Percentiles rank a stretch among this genome's conserved stretches.
These are phyloP conservation scores for Russula brevipes DNA, from an alignment of 768 basidiomycete species.

Conservation along the genomic window DNA sequence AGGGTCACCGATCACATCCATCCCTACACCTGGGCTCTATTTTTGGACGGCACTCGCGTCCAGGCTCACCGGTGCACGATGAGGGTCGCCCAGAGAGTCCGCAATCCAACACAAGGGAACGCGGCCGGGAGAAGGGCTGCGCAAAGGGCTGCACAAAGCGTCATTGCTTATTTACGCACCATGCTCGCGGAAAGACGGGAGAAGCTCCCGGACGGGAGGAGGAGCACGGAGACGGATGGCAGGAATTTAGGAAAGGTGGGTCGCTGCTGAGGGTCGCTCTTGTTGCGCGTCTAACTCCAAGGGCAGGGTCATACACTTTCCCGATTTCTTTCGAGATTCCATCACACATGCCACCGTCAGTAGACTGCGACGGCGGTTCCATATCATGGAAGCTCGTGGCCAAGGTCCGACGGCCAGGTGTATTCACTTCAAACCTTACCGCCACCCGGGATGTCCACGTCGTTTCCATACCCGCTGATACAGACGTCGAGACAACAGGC, in stretches of 20 bases:
- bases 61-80: conserved; percentile 1
- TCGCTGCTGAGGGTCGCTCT: not conserved
- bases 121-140: conserved; percentile 27
- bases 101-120: conserved; percentile 28
- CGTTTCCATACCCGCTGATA: conserved; percentile 71
- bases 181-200: conserved; percentile 36
- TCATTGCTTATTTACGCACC: conserved; percentile 32
- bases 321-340: conserved; percentile 91
- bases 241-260: conserved; percentile 82
- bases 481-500: conserved; percentile 77
- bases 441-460: conserved; percentile 69
- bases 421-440: conserved; percentile 66
- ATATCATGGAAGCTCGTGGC: conserved; percentile 80
- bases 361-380: conserved; percentile 69
- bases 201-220: conserved; percentile 41
- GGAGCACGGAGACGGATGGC: conserved; percentile 58
- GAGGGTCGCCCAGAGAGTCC: conserved; percentile 27
- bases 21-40: conserved; percentile 11
- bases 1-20: not conserved
- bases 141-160: conserved; percentile 24
- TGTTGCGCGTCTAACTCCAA: not conserved
- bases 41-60: conserved; percentile 12
- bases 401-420: conserved; percentile 75
- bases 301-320: conserved; percentile 81
- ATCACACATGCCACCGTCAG: conserved; percentile 67